Percentiles rank a stretch among this genome's conserved stretches.
These are phyloP conservation scores for Phaffomyces antillensis DNA, from an alignment of 805 yeast species.

Conservation along the genomic window DNA sequence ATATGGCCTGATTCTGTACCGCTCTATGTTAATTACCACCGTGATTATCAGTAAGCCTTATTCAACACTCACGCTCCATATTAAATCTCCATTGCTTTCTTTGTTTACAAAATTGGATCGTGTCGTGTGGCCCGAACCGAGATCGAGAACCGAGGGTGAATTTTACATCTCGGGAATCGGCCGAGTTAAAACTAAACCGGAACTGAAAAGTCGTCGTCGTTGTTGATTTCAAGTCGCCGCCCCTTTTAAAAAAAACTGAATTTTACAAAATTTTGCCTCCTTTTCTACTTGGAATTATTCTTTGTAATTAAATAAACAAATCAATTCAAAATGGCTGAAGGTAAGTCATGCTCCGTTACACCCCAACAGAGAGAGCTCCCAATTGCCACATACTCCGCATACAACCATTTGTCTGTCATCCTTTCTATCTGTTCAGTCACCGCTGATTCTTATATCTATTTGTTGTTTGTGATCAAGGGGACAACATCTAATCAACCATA, in stretches of 20 bases:
- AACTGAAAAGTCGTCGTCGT: too few relatives aligned
- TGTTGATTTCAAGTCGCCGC: neutral
- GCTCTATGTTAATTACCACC: too few relatives aligned
- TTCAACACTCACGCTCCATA: too few relatives aligned
- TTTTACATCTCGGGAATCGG: too few relatives aligned
- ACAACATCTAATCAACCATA: neutral
- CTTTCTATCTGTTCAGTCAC: too few relatives aligned
- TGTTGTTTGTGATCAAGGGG: neutral
- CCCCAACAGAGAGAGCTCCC: too few relatives aligned
- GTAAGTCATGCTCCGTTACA: slow-evolving; percentile 1
- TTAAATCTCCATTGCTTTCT: too few relatives aligned
- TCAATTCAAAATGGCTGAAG: slow-evolving; percentile 13
- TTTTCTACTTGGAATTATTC: neutral
- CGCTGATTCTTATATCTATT: neutral
- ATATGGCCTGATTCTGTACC: too few relatives aligned
- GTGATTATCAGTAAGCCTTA: too few relatives aligned
- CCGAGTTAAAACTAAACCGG: neutral
- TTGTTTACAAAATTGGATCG: neutral
- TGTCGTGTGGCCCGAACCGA: slow-evolving; percentile 2
- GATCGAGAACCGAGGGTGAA: neutral
- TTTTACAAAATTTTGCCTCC: slow-evolving; percentile 3
- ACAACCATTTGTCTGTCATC: too few relatives aligned
- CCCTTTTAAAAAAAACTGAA: slow-evolving; percentile 8
- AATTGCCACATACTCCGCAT: neutral
- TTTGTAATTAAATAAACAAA: slow-evolving; percentile 1